Evolutionary conservation across 2,329 filamentous ascomycete species (phyloP).

Genomic region (Alternaria sp.): DNA sequence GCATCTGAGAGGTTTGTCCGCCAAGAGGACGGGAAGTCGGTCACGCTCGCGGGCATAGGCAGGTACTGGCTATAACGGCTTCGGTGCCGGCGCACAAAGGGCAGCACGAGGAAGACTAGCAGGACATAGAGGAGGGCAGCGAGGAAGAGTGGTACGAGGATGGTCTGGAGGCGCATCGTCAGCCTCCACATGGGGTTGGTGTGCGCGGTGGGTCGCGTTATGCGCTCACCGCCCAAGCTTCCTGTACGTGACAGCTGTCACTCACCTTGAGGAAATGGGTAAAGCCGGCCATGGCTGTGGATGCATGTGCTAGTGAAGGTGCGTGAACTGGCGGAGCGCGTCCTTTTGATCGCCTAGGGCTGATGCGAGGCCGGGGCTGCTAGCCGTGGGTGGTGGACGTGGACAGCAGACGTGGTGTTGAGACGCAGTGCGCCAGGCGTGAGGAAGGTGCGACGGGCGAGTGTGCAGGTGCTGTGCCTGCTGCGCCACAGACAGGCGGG

Average conservation of each 20-base stretch:
- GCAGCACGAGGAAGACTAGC: constrained; percentile 51
- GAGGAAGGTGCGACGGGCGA: constrained; percentile 1
- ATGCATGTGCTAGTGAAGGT: constrained; percentile 10
- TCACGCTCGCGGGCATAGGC: constrained; percentile 45
- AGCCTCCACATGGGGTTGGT: neutral
- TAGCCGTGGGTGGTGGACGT: neutral
- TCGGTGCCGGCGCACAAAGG: constrained; percentile 53
- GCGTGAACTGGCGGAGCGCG: constrained; percentile 4
- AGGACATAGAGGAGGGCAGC: constrained; percentile 52
- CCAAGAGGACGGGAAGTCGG: constrained; percentile 29
- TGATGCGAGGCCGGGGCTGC: neutral
- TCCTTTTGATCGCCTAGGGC: constrained; percentile 4
- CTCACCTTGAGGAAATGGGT: constrained; percentile 45
- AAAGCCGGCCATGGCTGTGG: constrained; percentile 40
- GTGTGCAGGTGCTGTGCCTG: neutral
- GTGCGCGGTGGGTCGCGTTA: neutral
- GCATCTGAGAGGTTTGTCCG: constrained; percentile 47
- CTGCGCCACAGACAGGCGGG: constrained; percentile 1
- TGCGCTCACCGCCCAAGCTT: neutral
- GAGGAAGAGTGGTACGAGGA: constrained; percentile 55
- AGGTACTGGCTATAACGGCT: constrained; percentile 54
- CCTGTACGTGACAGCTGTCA: constrained; percentile 1
- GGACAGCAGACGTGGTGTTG: constrained; percentile 3
- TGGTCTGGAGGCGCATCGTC: constrained; percentile 39
- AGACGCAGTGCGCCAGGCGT: constrained; percentile 6